Conservation (phyloP, 352 stramenopile species). For the Halophytophthora polymorphica region DNA sequence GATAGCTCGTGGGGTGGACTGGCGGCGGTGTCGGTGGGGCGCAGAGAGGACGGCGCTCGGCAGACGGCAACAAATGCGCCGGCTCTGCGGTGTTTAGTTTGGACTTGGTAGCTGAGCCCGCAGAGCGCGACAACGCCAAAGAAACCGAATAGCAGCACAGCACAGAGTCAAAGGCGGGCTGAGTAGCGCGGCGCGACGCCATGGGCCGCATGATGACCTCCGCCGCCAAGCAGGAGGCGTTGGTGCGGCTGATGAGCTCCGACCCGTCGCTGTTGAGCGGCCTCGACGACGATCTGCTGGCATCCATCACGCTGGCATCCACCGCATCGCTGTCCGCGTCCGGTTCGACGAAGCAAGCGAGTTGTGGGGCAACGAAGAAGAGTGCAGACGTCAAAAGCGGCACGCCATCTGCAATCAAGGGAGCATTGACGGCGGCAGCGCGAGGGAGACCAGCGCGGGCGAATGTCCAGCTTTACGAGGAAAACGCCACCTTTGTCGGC, state of each 20-base stretch:
- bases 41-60: no score
- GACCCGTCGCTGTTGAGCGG: conserved; percentile 38
- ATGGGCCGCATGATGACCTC: conserved; percentile 34
- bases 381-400: neutral
- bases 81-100: no score
- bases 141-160: no score
- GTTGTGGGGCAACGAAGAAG: neutral
- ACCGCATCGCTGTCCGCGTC: neutral
- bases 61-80: no score
- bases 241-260: conserved; percentile 43
- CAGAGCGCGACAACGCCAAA: no score
- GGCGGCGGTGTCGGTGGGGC: no score
- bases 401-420: neutral
- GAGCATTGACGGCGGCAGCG: neutral
- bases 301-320: conserved; percentile 32
- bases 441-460: conserved; percentile 2
- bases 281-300: conserved; percentile 36
- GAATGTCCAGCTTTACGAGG: conserved; percentile 25
- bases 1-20: no score
- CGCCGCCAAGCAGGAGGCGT: conserved; percentile 36
- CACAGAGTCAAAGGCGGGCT: no score
- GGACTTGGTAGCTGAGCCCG: no score
- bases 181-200: conserved; percentile 1
- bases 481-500: conserved; percentile 10
- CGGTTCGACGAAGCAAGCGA: neutral